Base-by-base conservation (phyloP, 1,284 basidiomycete species). In the Anthracocystis walkeri region DNA sequence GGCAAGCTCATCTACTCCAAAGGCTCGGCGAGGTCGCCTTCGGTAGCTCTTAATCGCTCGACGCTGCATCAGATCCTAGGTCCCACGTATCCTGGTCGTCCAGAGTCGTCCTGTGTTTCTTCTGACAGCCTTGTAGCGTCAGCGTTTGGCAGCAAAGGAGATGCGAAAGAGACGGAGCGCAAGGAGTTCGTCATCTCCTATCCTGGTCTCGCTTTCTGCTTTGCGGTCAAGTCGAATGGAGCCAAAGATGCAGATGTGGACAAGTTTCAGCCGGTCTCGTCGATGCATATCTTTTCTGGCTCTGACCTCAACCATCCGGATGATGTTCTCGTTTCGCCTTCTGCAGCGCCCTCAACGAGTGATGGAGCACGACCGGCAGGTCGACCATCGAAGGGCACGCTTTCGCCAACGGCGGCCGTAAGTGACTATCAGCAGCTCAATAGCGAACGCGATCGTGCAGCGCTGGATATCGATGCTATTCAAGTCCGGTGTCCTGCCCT, bases 151-250 rank as follows among this genome's bases (percentile, higher is more conserved):
- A 65, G 40, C 27, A 41, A 8, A 7, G 41, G 27, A 7, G 2
- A 42, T 6, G 29, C 1, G 3, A 18, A 35, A 2, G 42, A 49
- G 45, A 44, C 58, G 12, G 46, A 57, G 2, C 48, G 23, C 21
- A 59, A 29, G 54, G 75, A 77, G 31, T 71, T 68, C 31, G 44
- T 77, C 25, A 55, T 77, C 40, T 57, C 54, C 44, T 77, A 77
- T 23, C 75, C 75, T 8, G 75, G 75, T 7, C 60, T 77, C 2
- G 75, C 75, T 1, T 77, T 77, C 23, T 60, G 67, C 56, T 75
- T 75, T 35, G 56, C 58, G 5, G 56, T 57, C 50, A 67, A 68
- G 25, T 11, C 58, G 1, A 46, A 25, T 23, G 55, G 52, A n/a
- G 23, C 63, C 21, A 63, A 62, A 20, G 46, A 58, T 3, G 46